Evolutionary conservation across 1,284 basidiomycete genomes (phyloP), one percentile per base, ranked within the genome.

Genomic region (Rhodofomes roseus): DNA sequence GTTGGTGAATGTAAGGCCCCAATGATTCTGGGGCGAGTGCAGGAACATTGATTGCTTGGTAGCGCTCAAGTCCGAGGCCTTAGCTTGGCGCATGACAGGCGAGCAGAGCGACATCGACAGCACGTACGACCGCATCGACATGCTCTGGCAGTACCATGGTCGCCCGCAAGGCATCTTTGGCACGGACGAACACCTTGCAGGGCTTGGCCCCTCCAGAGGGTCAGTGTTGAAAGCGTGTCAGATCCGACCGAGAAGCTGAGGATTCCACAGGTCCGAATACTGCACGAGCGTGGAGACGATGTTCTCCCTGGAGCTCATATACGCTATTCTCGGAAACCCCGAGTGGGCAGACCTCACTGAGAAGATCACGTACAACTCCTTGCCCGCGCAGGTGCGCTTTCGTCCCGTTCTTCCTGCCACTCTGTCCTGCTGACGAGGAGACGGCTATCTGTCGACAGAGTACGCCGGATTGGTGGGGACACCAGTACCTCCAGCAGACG

Each of bases 211-310:
- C 71, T 74, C 34, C 69, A 50, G 83, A 70, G 83, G 83, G 82
- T 83, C 64, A 55, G 75, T 65, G n/a, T n/a, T n/a, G n/a, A n/a
- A n/a, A n/a, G n/a, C n/a, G n/a, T n/a, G n/a, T n/a, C n/a, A n/a
- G n/a, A n/a, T n/a, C n/a, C n/a, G n/a, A n/a, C n/a, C n/a, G n/a
- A n/a, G 2, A 40, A 31, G 11, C 54, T 7, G 52, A 56, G 6
- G 58, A 55, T 40, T 54, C 44, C 55, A 16, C 31, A 74, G 81
- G 44, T 83, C 83, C 0, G 83, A 86, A 61, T 73, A 85, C 4
- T 85, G 83, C 65, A 69, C 83, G 14, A 82, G 85, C 9, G 83
- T 86, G 81, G 83, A 85, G 77, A 82, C 82, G 4, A 84, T 85
- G 81, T 85, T 83, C 68, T 84, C 83, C 79, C 56, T 58, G 7